Base-by-base conservation (phyloP, 345 rosid genomes). In the Populus tremula region DNA sequence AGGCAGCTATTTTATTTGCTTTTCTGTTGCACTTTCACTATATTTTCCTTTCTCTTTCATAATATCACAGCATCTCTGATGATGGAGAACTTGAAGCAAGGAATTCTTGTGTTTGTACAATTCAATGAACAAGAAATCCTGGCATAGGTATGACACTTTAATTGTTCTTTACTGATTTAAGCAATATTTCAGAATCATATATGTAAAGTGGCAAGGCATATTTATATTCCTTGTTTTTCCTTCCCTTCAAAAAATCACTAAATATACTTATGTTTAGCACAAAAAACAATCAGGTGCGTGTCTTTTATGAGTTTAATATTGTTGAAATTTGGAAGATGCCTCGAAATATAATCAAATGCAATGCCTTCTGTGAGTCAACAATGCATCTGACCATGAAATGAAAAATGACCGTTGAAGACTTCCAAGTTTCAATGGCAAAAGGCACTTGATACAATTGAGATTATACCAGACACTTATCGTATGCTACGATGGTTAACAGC, bases 11-110 rank as follows among this genome's bases (percentile, higher is more conserved):
- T 13, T 65, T 18, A 59, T 66, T 43, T 21, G 21, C 9, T 43
- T 25, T 20, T 20, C 43, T 31, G 20, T n/a, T 17, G 47, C 53
- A 66, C 21, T 29, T 71, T 43, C 53, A 69, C 59, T n/a, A 31
- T 31, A 18, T 56, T 56, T 64, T n/a, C 47, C 18, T 11, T 29
- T 69, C n/a, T 18, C 8, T 81, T 70, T 31, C 6, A 18, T 73
- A 39, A 21, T 64, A 29, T 29, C 49, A 80, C 71, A 89, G 93
- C 78, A 81, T 80, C 36, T 87, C 87, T 4, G 94, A 87, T 75
- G 93, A 89, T 69, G 93, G 89, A 73, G 91, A 92, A 67, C 84
- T 87, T n/a, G 82, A 76, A 53, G 88, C 81, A 43, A 84, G 84
- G 72, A 85, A 85, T 16, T 91, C 92, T 71, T 89, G 93, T 68